Evolutionary conservation across 345 rosid genomes (phyloP).

Genomic region (Litchi chinensis): DNA sequence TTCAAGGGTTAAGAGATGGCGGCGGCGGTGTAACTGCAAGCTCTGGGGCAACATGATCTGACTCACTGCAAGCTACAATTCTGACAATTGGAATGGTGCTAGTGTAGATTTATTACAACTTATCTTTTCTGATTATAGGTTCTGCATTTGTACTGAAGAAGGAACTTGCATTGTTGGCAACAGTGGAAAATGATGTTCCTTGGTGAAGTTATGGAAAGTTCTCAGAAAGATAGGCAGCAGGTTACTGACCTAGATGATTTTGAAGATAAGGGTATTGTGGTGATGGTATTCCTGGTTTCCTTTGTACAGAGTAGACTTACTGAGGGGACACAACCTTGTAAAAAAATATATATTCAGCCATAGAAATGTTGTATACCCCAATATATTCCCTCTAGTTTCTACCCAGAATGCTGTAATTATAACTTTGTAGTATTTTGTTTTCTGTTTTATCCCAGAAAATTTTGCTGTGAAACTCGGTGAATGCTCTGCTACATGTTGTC

Average conservation of each 20-base stretch:
- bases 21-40: slow-evolving; percentile 34
- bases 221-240: background rate
- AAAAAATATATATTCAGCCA: background rate
- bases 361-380: slow-evolving; percentile 10
- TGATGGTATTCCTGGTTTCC: background rate
- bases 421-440: background rate
- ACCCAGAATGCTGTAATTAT: slow-evolving; percentile 20
- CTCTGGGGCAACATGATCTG: slow-evolving; percentile 15
- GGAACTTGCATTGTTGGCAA: background rate
- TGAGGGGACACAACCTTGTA: background rate
- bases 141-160: background rate
- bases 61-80: background rate
- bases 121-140: background rate
- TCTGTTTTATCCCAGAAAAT: background rate
- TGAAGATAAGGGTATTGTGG: background rate
- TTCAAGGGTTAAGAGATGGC: slow-evolving; percentile 76
- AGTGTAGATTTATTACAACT: background rate
- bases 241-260: slow-evolving; percentile 18
- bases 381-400: slow-evolving; percentile 9
- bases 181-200: background rate
- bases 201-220: background rate
- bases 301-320: slow-evolving; percentile 10
- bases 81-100: background rate
- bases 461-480: background rate
- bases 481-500: background rate